A percentile compares a stretch with the other conserved stretches of the same genome.
These are phyloP conservation scores for Parasarocladium wereldwijsianum DNA, from an alignment of 2,329 filamentous ascomycete species.

Conservation along the genomic window DNA sequence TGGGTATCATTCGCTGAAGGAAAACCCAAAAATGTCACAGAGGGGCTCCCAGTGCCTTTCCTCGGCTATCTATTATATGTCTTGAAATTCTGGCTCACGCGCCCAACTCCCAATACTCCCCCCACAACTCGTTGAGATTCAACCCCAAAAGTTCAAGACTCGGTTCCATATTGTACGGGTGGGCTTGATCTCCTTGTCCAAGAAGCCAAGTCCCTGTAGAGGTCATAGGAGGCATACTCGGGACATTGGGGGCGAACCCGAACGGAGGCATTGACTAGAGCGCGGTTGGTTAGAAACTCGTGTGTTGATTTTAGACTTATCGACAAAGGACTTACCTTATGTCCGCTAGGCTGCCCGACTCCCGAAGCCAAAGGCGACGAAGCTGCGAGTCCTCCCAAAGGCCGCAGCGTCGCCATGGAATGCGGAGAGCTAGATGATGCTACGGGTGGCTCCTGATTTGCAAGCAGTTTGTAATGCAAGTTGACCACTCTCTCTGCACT, in stretches of 20 bases:
- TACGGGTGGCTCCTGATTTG: slow-evolving; percentile 33
- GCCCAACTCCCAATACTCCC: slow-evolving; percentile 30
- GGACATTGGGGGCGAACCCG: slow-evolving; percentile 20
- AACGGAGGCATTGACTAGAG: slow-evolving; percentile 27
- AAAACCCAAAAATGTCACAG: too few species aligned
- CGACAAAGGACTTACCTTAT: slow-evolving; percentile 18
- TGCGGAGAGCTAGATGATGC: neutral
- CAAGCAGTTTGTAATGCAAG: slow-evolving; percentile 41
- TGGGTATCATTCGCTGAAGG: too few species aligned
- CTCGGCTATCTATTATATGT: too few species aligned
- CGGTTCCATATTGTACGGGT: slow-evolving; percentile 35
- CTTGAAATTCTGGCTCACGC: too few species aligned
- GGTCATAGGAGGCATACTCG: slow-evolving; percentile 11
- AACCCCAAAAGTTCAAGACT: slow-evolving; percentile 37
- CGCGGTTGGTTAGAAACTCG: neutral
- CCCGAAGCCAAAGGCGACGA: slow-evolving; percentile 9
- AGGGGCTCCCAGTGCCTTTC: too few species aligned
- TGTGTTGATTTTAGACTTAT: neutral
- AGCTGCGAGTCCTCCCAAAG: neutral
- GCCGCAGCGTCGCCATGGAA: too few species aligned
- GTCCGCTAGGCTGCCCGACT: slow-evolving; percentile 20
- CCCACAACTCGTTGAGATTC: slow-evolving; percentile 41
- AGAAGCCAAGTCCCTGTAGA: slow-evolving; percentile 19
- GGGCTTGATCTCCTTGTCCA: slow-evolving; percentile 14
- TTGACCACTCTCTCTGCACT: slow-evolving; percentile 45